phyloP scores from a whole-genome alignment of 164 flowering plant species.

The Chimonanthus salicifolius region DNA sequence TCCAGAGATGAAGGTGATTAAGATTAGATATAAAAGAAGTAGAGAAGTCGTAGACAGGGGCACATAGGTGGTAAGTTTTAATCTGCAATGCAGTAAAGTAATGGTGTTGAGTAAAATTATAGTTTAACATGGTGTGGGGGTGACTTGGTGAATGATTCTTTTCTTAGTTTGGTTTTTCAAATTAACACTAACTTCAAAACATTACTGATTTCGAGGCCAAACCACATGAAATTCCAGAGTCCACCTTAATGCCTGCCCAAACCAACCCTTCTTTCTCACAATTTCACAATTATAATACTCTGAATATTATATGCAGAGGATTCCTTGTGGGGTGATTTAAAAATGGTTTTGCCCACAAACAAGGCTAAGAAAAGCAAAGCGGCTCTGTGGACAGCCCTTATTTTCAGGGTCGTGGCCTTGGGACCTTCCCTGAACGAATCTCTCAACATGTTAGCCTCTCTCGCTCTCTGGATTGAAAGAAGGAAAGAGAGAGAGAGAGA shows the following conservation, averaged over 20 bases:
- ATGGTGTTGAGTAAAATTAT: too few relatives aligned
- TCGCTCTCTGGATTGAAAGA: background rate
- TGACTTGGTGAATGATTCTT: too few relatives aligned
- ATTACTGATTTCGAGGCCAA: constrained; percentile 32
- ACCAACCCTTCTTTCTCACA: constrained; percentile 3
- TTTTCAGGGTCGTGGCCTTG: constrained; percentile 48
- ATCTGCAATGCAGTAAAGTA: background rate
- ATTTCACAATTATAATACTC: background rate
- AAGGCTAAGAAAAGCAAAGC: constrained; percentile 21
- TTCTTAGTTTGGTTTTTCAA: background rate
- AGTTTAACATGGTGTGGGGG: too few relatives aligned
- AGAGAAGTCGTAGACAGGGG: background rate
- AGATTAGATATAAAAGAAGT: too few relatives aligned
- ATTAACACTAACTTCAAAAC: constrained; percentile 7
- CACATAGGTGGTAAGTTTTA: background rate
- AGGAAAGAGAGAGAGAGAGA: too few relatives aligned
- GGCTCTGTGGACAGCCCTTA: constrained; percentile 38
- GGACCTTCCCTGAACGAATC: constrained; percentile 47
- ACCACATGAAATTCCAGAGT: constrained; percentile 25
- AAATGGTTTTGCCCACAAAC: constrained; percentile 5
- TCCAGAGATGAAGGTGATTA: background rate
- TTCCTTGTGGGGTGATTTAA: constrained; percentile 5
- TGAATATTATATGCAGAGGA: background rate
- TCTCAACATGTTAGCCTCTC: constrained; percentile 28
- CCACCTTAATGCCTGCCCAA: constrained; percentile 5